Evolutionary conservation across 2,329 filamentous ascomycete genomes (phyloP), one percentile per base, ranked within the genome.

Genomic region (Endocalyx cinctus): DNA sequence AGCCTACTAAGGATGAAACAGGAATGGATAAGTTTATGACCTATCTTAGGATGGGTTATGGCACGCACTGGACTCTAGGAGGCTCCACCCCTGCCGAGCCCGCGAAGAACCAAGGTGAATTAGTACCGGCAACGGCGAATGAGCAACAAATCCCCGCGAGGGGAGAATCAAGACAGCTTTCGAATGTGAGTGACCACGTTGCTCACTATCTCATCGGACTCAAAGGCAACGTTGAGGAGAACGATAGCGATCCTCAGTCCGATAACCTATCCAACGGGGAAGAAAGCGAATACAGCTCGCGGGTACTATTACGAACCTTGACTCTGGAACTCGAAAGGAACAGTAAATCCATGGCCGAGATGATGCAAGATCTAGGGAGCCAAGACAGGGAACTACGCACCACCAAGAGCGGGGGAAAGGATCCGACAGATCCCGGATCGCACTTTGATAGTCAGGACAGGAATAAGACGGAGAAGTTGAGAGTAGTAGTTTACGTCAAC

Each of bases 401-500:
- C 25, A 39, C 42, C 15, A 34, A 23, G 32, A 47, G 31, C 25
- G 41, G 37, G 13, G 34, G 17, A 23, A 48, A 35, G 32, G 42
- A 46, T 20, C 37, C 38, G 13, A 32, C 33, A 26, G 44, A 52
- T 17, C 37, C 45, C 10, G 35, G 41, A 17, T 41, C 43, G 14
- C 41, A 46, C 10, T 67, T 66, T 38, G 58, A 67, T 42, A 64
- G 57, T 38, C 73, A 73, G 43, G 71, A 77, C 43, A 59, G 63
- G 37, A 74, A 71, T 51, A 75, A 74, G 48, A 62, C 66, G 3
- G 66, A 68, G 38, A 76, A 72, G 46, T 57, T 88, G 26, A 75
- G 81, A 1, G 80, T 86, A 2, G 72, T 88, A 6, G 73, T 88
- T 31, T 89, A 88, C 51, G 74, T 82, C 28, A 78, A 80, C 54